Evolutionary conservation across 805 yeast species (phyloP).

Genomic region (Ogataea siamensis): DNA sequence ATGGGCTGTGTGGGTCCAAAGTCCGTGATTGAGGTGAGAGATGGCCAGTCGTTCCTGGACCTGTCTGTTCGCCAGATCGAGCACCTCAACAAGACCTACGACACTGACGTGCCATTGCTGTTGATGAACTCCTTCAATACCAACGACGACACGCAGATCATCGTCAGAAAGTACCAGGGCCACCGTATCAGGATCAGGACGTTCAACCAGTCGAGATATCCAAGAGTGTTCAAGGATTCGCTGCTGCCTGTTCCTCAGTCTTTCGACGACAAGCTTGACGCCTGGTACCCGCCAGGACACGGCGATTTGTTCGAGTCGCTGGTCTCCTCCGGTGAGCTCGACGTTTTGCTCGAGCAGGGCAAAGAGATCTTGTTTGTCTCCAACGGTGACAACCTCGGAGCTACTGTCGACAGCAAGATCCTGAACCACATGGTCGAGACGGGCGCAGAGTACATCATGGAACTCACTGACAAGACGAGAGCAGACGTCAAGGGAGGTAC

Average conservation of each 20-base stretch:
- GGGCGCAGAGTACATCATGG: slow-evolving; percentile 95
- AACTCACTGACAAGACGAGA: slow-evolving; percentile 96
- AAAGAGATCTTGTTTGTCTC: slow-evolving; percentile 94
- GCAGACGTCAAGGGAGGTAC: slow-evolving; percentile 99
- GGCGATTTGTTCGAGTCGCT: slow-evolving; percentile 95
- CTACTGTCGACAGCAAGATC: slow-evolving; percentile 90
- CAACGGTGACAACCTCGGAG: slow-evolving; percentile 98
- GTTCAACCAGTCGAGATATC: slow-evolving; percentile 97
- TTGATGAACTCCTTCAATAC: slow-evolving; percentile 99
- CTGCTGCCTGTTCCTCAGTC: slow-evolving; percentile 87
- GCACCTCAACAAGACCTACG: slow-evolving; percentile 84
- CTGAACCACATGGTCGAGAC: slow-evolving; percentile 90
- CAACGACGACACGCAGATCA: slow-evolving; percentile 89
- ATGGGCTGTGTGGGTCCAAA: slow-evolving; percentile 99
- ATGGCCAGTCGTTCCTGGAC: slow-evolving; percentile 95
- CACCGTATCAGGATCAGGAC: slow-evolving; percentile 94
- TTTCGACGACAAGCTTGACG: slow-evolving; percentile 68
- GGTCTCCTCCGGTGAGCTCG: slow-evolving; percentile 87
- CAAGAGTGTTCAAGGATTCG: slow-evolving; percentile 95
- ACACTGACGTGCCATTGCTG: slow-evolving; percentile 90
- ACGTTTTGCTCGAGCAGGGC: slow-evolving; percentile 84
- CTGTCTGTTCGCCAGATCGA: slow-evolving; percentile 96
- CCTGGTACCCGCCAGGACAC: slow-evolving; percentile 99
- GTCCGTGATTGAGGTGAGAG: slow-evolving; percentile 97
- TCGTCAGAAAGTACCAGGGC: slow-evolving; percentile 94